Conservation (phyloP, 169 alveolate species). For the Plasmodium cynomolgi region DNA sequence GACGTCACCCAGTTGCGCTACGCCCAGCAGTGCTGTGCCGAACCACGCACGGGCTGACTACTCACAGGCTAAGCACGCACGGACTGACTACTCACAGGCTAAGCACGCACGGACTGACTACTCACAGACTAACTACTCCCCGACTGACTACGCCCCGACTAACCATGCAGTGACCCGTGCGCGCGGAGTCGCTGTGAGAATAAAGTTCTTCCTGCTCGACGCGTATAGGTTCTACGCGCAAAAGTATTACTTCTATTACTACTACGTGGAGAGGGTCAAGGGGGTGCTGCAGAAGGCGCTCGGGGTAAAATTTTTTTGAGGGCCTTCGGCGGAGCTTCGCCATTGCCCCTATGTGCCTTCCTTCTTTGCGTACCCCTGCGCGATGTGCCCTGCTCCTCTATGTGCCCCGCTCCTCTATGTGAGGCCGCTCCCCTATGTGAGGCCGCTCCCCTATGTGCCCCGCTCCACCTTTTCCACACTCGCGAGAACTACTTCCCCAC, state of each 20-base stretch:
- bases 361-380: too few species aligned
- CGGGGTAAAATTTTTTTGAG: neutral
- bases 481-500: conserved; percentile 8
- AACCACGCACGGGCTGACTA: too few species aligned
- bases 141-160: too few species aligned
- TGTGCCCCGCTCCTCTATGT: too few species aligned
- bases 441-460: neutral
- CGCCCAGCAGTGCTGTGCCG: too few species aligned
- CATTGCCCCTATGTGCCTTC: neutral
- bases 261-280: conserved; percentile 9
- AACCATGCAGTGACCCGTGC: neutral
- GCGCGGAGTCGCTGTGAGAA: neutral
- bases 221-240: conserved; percentile 1
- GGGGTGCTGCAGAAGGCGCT: neutral
- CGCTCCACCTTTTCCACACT: neutral
- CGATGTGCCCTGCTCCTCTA: neutral
- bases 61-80: too few species aligned
- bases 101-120: too few species aligned
- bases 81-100: too few species aligned
- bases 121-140: too few species aligned
- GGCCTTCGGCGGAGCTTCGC: neutral
- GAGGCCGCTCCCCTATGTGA: too few species aligned
- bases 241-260: conserved; percentile 26
- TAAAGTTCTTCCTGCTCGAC: conserved; percentile 6
- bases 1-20: neutral